Evolutionary conservation across 2,329 filamentous ascomycete genomes (phyloP).

Genomic region (Hymenoscyphus linearis): DNA sequence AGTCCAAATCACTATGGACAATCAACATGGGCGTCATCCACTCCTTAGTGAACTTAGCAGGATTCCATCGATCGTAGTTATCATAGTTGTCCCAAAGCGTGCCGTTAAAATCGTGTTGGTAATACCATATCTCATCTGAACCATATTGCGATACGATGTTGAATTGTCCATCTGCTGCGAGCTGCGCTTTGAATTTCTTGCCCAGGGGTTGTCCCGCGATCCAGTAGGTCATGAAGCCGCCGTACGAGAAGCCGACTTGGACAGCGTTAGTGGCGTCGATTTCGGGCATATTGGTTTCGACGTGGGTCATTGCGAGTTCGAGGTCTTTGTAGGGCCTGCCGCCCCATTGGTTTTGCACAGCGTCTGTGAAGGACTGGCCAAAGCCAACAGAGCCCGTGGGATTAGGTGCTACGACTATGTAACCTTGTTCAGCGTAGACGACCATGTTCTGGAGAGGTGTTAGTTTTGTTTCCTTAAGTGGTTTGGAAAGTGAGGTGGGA

Average conservation of each 20-base stretch:
- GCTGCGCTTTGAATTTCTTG: slow-evolving; percentile 72
- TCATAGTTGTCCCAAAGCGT: slow-evolving; percentile 54
- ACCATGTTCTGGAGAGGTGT: slow-evolving; percentile 53
- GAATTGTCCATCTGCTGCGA: slow-evolving; percentile 20
- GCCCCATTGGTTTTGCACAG: slow-evolving; percentile 40
- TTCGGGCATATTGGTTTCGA: slow-evolving; percentile 57
- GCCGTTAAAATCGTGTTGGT: slow-evolving; percentile 60
- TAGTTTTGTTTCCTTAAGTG: no score
- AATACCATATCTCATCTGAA: slow-evolving; percentile 63
- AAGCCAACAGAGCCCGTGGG: slow-evolving; percentile 78
- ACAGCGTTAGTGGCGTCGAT: slow-evolving; percentile 65
- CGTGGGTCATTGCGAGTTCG: slow-evolving; percentile 67
- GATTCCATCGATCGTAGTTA: slow-evolving; percentile 64
- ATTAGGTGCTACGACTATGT: slow-evolving; percentile 73
- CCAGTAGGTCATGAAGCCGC: slow-evolving; percentile 79
- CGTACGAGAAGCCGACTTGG: slow-evolving; percentile 66
- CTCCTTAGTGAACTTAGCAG: slow-evolving; percentile 53
- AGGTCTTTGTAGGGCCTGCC: slow-evolving; percentile 70
- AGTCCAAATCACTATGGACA: slow-evolving; percentile 85
- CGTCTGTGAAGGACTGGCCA: slow-evolving; percentile 65
- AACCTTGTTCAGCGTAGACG: slow-evolving; percentile 80
- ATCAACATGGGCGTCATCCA: slow-evolving; percentile 85
- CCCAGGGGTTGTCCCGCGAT: slow-evolving; percentile 80
- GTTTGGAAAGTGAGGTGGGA: no score
- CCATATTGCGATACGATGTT: slow-evolving; percentile 42